Percentiles rank a stretch among this genome's conserved stretches.
Conservation (phyloP, 192 early-diverging fungal genomes). For the Rhizophagus clarus region DNA sequence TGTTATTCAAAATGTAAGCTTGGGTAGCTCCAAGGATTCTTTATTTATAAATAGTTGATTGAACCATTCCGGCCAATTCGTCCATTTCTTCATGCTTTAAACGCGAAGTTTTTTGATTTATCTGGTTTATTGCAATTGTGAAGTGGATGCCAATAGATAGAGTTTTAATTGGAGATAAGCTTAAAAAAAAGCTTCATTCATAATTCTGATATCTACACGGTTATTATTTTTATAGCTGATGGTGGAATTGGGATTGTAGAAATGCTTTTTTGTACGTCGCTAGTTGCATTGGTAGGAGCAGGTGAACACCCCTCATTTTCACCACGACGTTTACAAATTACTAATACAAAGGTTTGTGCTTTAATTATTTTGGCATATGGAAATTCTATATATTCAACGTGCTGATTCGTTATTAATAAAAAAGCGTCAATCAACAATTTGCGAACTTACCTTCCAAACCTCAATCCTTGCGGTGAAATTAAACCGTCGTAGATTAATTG, state of each 20-base stretch:
- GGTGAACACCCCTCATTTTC: conserved; percentile 88
- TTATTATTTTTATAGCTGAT: conserved; percentile 57
- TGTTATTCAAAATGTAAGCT: conserved; percentile 80
- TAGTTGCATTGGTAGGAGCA: conserved; percentile 94
- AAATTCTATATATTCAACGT: conserved; percentile 4
- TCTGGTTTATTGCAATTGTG: background rate
- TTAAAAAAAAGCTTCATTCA: background rate
- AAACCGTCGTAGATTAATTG: conserved; percentile 90
- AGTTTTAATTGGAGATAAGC: background rate
- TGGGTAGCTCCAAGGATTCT: background rate
- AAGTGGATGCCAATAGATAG: background rate
- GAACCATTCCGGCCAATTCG: background rate
- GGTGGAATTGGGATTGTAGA: conserved; percentile 93
- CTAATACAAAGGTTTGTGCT: conserved; percentile 88
- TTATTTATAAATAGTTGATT: background rate
- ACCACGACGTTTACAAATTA: conserved; percentile 88
- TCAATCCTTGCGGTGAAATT: conserved; percentile 94
- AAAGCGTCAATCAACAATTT: conserved; percentile 93
- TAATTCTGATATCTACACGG: background rate
- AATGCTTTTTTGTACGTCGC: conserved; percentile 97
- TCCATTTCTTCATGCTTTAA: background rate
- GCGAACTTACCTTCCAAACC: conserved; percentile 93
- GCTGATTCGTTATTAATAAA: background rate
- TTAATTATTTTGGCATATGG: background rate
- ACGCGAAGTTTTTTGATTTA: background rate